These are phyloP conservation scores for Cladorrhinum samala DNA, from an alignment of 495 filamentous ascomycete species.

Conservation along the genomic window DNA sequence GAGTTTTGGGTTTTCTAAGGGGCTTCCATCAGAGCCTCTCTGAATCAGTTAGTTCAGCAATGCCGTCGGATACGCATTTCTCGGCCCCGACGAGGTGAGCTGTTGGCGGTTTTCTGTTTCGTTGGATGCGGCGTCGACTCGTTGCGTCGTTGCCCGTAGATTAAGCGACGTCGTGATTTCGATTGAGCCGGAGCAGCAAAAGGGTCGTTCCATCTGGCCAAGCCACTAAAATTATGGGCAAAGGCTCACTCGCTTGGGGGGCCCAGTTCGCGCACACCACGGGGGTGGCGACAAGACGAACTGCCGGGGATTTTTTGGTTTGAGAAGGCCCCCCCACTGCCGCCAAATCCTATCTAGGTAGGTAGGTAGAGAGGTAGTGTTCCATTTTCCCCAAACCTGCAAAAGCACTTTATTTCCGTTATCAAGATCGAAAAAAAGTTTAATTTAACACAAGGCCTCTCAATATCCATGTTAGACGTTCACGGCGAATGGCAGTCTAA, in stretches of 20 bases:
- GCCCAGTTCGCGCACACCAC: not conserved
- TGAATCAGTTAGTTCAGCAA: not conserved
- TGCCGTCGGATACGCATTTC: not conserved
- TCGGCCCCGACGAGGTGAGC: not conserved
- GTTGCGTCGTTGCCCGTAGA: no score
- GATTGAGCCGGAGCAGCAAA: no score
- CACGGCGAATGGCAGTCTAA: no score
- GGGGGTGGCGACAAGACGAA: not conserved
- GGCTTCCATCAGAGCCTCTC: not conserved
- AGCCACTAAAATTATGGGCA: not conserved
- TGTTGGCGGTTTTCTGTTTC: not conserved
- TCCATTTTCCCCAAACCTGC: no score
- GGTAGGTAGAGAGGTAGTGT: no score
- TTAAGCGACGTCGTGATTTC: not conserved
- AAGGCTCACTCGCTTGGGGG: no score
- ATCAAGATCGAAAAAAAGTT: no score
- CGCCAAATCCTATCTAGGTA: no score
- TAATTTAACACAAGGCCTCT: no score
- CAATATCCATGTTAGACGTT: no score
- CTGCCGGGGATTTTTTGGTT: not conserved
- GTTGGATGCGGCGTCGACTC: no score
- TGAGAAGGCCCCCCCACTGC: not conserved
- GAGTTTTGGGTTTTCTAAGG: constrained; percentile 1
- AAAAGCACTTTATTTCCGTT: no score
- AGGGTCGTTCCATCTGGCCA: not conserved